Evolutionary conservation across 495 filamentous ascomycete genomes (phyloP).

Genomic region (Podospora australis): DNA sequence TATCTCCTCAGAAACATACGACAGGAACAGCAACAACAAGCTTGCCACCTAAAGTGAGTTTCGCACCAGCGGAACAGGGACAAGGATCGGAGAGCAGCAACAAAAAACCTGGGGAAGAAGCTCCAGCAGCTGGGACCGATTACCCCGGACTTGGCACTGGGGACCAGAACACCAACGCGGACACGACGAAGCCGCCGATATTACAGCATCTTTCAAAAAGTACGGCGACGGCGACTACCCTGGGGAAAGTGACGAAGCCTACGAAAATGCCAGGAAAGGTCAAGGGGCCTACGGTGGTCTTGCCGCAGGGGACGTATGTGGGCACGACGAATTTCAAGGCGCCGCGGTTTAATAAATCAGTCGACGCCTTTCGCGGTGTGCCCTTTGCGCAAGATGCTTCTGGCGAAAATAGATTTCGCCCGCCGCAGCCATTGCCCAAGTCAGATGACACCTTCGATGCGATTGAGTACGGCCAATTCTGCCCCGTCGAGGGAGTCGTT

Average conservation of each 20-base stretch:
- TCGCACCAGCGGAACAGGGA: too few species aligned
- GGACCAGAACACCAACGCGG: neutral
- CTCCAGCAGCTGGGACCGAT: too few species aligned
- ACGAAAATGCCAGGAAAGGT: neutral
- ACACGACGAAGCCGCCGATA: neutral
- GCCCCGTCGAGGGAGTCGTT: conserved; percentile 29
- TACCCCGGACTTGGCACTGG: neutral
- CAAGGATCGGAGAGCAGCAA: too few species aligned
- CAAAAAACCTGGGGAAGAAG: too few species aligned
- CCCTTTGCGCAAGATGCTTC: conserved; percentile 52
- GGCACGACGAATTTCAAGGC: conserved; percentile 39
- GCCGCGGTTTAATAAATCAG: conserved; percentile 34
- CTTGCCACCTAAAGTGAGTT: too few species aligned
- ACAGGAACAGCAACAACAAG: too few species aligned
- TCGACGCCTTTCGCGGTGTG: conserved; percentile 56
- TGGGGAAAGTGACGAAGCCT: neutral
- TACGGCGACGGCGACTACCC: neutral
- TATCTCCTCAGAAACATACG: too few species aligned
- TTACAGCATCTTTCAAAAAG: too few species aligned
- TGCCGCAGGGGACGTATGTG: conserved; percentile 51
- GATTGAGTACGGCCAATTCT: conserved; percentile 35
- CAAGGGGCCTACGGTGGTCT: conserved; percentile 27
- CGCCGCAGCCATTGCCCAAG: conserved; percentile 35
- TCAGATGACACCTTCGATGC: conserved; percentile 36
- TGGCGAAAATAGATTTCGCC: conserved; percentile 51